Base-by-base conservation (phyloP, 164 flowering plant species). In the Kalanchoe fedtschenkoi region DNA sequence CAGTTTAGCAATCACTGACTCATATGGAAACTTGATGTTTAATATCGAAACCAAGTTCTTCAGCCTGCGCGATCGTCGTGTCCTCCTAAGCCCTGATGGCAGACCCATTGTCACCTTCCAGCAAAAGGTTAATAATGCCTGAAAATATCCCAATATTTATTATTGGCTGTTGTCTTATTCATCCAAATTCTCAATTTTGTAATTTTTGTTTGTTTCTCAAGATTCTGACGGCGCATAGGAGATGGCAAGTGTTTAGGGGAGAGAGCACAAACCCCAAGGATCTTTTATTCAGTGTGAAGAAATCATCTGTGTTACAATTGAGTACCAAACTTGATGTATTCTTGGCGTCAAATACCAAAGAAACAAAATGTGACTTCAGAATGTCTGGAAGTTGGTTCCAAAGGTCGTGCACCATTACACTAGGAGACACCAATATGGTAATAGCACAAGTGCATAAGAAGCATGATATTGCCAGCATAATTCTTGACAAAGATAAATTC, bases 61-160 rank as follows among this genome's bases (percentile, higher is more conserved):
- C 4, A 61, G 70, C 62, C 16, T 60, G 3, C 68, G 39, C 53
- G 68, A 62, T 22, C 68, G 59, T 42, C 66, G 62, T 34, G 61
- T 68, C 28, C 67, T 81, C 42, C 57, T 77, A 5, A 85, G 83
- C 28, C 78, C 76, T 22, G 67, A 78, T 39, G 86, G 83, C 6
- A 70, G 66, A 8, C 79, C 86, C 11, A 28, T 85, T 34, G 57
- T 79, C 70, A 71, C 83, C 46, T 46, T 83, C 58, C 67, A 57
- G 29, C 74, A 72, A 44, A 83, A 80, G 81, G 83, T 80, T n/a
- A n/a, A 17, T 42, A 42, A 42, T 42, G 46, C 16, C 14, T 42
- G 17, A 1, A 13, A 15, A 42, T 11, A 10, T 42, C 14, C 14
- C 17, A 42, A 14, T 42, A 42, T 42, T 11, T 16, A n/a, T 42